phyloP scores from a whole-genome alignment of 495 filamentous ascomycete genomes.

The Aspergillus baeticus region DNA sequence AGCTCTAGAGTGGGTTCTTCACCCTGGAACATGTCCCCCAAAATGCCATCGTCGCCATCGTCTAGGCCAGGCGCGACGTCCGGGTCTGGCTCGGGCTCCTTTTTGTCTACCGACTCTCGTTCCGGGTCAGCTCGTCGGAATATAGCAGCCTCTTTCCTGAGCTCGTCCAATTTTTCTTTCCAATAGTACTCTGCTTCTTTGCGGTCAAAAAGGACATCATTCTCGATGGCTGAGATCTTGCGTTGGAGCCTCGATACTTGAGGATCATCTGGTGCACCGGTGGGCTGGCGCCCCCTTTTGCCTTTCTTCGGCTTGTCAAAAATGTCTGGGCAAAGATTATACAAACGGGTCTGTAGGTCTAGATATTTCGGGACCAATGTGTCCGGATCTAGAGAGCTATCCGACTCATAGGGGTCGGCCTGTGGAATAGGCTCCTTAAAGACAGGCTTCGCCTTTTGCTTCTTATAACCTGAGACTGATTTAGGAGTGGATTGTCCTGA shows the following conservation, averaged over 20 bases:
- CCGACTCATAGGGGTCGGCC: slow-evolving; percentile 40
- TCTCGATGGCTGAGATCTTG: slow-evolving; percentile 74
- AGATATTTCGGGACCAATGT: slow-evolving; percentile 75
- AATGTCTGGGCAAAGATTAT: slow-evolving; percentile 65
- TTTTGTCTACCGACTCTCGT: slow-evolving; percentile 39
- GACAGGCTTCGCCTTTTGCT: slow-evolving; percentile 27
- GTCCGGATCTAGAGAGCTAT: slow-evolving; percentile 64
- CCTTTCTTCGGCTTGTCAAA: slow-evolving; percentile 48
- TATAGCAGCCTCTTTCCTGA: slow-evolving; percentile 58
- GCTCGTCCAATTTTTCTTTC: slow-evolving; percentile 61
- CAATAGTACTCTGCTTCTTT: slow-evolving; percentile 73
- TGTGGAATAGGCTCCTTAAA: slow-evolving; percentile 25
- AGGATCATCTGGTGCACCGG: slow-evolving; percentile 33
- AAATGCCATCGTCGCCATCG: slow-evolving; percentile 56
- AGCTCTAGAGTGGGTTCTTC: slow-evolving; percentile 40
- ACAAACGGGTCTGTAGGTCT: slow-evolving; percentile 66
- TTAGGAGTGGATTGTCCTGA: slow-evolving; percentile 32
- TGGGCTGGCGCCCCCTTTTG: slow-evolving; percentile 32
- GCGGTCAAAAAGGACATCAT: slow-evolving; percentile 83
- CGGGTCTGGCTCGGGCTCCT: slow-evolving; percentile 47
- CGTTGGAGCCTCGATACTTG: slow-evolving; percentile 62
- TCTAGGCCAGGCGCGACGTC: slow-evolving; percentile 50
- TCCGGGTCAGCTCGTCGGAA: slow-evolving; percentile 27
- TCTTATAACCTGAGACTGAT: slow-evolving; percentile 24
- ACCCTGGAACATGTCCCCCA: slow-evolving; percentile 67